phyloP scores from a whole-genome alignment of 2,329 filamentous ascomycete genomes.

The Fusarium ambrosium region DNA sequence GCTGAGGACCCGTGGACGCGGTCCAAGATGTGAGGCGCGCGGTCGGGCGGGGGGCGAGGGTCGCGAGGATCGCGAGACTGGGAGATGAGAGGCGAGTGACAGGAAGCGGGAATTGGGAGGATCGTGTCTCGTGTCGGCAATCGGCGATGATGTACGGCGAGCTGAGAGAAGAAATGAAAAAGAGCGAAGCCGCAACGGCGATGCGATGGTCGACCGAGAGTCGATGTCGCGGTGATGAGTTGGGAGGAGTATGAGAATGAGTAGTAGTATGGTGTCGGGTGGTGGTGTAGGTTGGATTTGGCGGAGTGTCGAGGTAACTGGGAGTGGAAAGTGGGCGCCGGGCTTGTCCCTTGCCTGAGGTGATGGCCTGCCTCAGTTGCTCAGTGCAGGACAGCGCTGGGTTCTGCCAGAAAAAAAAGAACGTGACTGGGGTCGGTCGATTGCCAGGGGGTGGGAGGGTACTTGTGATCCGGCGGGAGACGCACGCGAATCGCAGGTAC shows the following conservation, averaged over 20 bases:
- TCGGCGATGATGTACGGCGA: constrained; percentile 28
- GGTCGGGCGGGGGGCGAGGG: constrained; percentile 40
- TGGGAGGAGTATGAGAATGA: constrained; percentile 20
- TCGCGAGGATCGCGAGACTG: constrained; percentile 44
- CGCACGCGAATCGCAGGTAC: constrained; percentile 25
- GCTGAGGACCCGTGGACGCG: constrained; percentile 42
- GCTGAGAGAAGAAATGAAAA: constrained; percentile 19
- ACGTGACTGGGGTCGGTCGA: constrained; percentile 35
- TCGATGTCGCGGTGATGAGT: constrained; percentile 44
- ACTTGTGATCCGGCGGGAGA: constrained; percentile 24
- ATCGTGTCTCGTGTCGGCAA: constrained; percentile 39
- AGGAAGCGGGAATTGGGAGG: constrained; percentile 38
- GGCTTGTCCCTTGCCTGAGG: constrained; percentile 41
- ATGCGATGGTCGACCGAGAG: constrained; percentile 40
- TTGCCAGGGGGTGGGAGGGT: constrained; percentile 40
- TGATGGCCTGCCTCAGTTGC: constrained; percentile 30
- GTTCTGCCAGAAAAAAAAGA: constrained; percentile 37
- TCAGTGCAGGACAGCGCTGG: constrained; percentile 7
- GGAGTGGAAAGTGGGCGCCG: constrained; percentile 44
- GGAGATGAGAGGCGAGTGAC: constrained; percentile 37
- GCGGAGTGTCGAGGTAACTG: constrained; percentile 44
- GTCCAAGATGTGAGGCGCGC: constrained; percentile 44
- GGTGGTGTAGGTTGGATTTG: constrained; percentile 45
- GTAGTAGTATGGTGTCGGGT: constrained; percentile 31
- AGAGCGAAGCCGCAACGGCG: constrained; percentile 28